phyloP scores from a whole-genome alignment of 1,284 basidiomycete genomes.

The Gastroboletus turbinatus region DNA sequence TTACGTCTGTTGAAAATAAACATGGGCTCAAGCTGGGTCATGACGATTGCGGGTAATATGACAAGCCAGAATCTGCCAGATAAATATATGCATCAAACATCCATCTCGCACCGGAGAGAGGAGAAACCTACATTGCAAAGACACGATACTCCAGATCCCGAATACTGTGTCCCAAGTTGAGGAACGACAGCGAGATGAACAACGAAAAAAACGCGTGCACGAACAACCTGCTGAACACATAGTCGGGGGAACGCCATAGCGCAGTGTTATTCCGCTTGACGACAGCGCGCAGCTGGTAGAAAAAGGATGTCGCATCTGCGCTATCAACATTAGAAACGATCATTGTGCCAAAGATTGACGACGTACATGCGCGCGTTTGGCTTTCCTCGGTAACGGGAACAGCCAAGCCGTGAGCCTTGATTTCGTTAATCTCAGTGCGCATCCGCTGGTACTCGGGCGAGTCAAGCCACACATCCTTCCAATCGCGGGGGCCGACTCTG shows the following conservation, averaged over 20 bases:
- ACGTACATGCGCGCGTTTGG: constrained; percentile 49
- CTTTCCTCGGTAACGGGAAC: constrained; percentile 38
- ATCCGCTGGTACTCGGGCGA: constrained; percentile 46
- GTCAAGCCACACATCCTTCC: constrained; percentile 74
- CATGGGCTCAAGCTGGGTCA: constrained; percentile 81
- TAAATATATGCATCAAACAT: constrained; percentile 2
- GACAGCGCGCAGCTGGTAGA: constrained; percentile 78
- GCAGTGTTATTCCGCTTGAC: constrained; percentile 72
- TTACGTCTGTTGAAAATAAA: constrained; percentile 79
- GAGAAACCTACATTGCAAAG: constrained; percentile 63
- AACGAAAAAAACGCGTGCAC: constrained; percentile 76
- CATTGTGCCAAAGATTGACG: not conserved
- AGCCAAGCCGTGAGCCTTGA: constrained; percentile 45
- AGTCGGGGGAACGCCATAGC: constrained; percentile 83
- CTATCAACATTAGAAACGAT: not conserved
- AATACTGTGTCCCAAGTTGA: constrained; percentile 67
- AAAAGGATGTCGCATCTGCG: constrained; percentile 74
- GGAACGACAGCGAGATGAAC: constrained; percentile 81
- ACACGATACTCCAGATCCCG: constrained; percentile 84
- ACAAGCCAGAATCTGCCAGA: constrained; percentile 61
- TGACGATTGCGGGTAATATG: constrained; percentile 74
- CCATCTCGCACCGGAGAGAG: not conserved
- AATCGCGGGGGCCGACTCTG: constrained; percentile 66
- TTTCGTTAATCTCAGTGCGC: constrained; percentile 42
- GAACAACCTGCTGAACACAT: constrained; percentile 82